Conservation (phyloP, 306 rosid genomes). For the Cucurbita moschata region DNA sequence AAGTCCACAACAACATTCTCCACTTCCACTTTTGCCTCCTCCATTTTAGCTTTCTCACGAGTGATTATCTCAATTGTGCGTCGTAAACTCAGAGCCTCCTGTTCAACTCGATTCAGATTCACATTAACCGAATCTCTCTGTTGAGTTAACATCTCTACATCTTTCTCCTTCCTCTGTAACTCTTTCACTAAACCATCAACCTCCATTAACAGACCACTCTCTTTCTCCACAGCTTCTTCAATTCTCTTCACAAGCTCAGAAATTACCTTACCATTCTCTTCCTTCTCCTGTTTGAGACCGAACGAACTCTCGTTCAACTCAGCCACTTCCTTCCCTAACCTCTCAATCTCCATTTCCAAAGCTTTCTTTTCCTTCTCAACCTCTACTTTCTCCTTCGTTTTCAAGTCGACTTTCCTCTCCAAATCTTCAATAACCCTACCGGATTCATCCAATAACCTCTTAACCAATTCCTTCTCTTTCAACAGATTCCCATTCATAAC, state of each 20-base stretch:
- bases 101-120: conserved; percentile 7
- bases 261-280: conserved; percentile 10
- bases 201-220: conserved; percentile 20
- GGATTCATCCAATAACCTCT: conserved; percentile 19
- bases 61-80: conserved; percentile 15
- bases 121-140: neutral
- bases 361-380: conserved; percentile 9
- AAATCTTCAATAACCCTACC: conserved; percentile 14
- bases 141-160: conserved; percentile 20
- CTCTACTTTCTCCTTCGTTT: conserved; percentile 28
- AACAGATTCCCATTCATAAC: conserved; percentile 8
- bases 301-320: conserved; percentile 11
- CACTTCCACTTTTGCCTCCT: conserved; percentile 15
- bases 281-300: conserved; percentile 15
- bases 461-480: conserved; percentile 24
- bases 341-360: conserved; percentile 7
- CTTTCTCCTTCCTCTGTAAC: conserved; percentile 29
- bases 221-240: conserved; percentile 18
- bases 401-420: conserved; percentile 20
- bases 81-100: conserved; percentile 18
- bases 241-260: conserved; percentile 19
- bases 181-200: conserved; percentile 13
- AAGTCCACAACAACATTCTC: conserved; percentile 27
- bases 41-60: conserved; percentile 21
- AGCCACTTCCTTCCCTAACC: conserved; percentile 26